Evolutionary conservation across 2,329 filamentous ascomycete genomes (phyloP), one percentile per base, ranked within the genome.

Genomic region (Pseudocercospora fijiensis): DNA sequence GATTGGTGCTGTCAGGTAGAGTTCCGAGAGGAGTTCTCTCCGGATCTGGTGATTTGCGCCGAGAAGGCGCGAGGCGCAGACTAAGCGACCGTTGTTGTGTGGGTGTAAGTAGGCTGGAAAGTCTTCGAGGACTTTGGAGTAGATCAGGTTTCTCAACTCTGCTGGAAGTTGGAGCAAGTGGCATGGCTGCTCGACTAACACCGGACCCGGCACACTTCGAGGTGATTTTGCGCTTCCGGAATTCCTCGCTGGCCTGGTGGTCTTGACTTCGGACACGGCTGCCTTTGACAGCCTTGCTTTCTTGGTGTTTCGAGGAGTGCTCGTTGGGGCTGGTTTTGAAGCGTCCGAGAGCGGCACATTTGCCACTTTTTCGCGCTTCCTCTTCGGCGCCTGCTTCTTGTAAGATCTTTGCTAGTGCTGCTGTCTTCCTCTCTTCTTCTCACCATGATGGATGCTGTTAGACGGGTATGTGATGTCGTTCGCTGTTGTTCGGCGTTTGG

Each of bases 11-110:
- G 43, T 33, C 13, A 37, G 30, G 16, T 60, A 37, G 18, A 52
- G 27, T 26, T 49, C 58, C 10, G 45, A 20, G 3, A 60, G 27
- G 27, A 51, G 30, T 53, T 60, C 58, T 24, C 9, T 41, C 4
- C 47, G 45, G 9, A 60, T 26, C 26, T 60, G 58, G 13, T 52
- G 58, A 9, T 52, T 60, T 18, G 30, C 18, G 18, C 41, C 58
- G 16, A 57, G 53, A 18, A 57, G 53, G 10, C 18, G 26, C 1
- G 53, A 57, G 53, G 53, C 53, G 53, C n/a, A 57, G 27, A 57
- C 33, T 20, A 57, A 28, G 4, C 30, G 53, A 10, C 53, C 53
- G 53, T 18, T 18, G 7, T 37, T 20, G 2, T n/a, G 6, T 4
- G 53, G 53, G 20, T 57, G 33, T 2, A 57, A 28, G 53, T 24